A percentile compares a stretch with the other conserved stretches of the same genome.
These are phyloP conservation scores for Leccinum longicurvipes DNA, from an alignment of 768 basidiomycete genomes.

Conservation along the genomic window DNA sequence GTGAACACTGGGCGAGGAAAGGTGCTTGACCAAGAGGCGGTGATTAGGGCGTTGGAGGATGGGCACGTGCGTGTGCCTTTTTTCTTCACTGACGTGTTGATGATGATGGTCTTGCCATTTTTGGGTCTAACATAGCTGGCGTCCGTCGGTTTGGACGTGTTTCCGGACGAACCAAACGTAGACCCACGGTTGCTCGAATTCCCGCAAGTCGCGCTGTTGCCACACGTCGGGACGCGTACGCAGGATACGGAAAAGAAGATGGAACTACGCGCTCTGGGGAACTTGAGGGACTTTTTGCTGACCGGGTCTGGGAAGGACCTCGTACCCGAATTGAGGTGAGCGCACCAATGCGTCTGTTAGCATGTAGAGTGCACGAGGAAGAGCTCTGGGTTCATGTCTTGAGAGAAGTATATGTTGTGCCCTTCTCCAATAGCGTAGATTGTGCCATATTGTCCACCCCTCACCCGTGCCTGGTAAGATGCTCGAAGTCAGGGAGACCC, in stretches of 20 bases:
- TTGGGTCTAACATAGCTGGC: neutral
- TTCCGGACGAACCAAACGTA: constrained; percentile 77
- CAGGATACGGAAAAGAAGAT: constrained; percentile 76
- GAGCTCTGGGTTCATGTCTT: neutral
- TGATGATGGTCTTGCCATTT: too few species aligned
- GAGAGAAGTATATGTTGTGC: neutral
- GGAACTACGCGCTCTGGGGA: constrained; percentile 78
- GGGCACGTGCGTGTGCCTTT: constrained; percentile 65
- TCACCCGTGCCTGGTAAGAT: too few species aligned
- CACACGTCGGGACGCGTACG: constrained; percentile 88
- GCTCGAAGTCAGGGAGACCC: too few species aligned
- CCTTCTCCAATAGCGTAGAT: too few species aligned
- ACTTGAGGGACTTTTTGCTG: constrained; percentile 59
- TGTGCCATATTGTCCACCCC: too few species aligned
- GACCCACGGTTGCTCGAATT: constrained; percentile 76
- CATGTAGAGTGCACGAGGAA: neutral
- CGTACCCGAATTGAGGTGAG: neutral
- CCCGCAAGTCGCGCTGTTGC: constrained; percentile 80
- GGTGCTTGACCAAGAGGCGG: constrained; percentile 81
- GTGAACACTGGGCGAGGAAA: constrained; percentile 89
- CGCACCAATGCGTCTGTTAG: neutral
- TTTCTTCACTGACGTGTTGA: neutral
- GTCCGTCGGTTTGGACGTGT: constrained; percentile 77
- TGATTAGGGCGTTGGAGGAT: constrained; percentile 80
- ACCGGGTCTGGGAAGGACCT: neutral